phyloP scores from a whole-genome alignment of 2,329 filamentous ascomycete species.

The Venturia carpophila region DNA sequence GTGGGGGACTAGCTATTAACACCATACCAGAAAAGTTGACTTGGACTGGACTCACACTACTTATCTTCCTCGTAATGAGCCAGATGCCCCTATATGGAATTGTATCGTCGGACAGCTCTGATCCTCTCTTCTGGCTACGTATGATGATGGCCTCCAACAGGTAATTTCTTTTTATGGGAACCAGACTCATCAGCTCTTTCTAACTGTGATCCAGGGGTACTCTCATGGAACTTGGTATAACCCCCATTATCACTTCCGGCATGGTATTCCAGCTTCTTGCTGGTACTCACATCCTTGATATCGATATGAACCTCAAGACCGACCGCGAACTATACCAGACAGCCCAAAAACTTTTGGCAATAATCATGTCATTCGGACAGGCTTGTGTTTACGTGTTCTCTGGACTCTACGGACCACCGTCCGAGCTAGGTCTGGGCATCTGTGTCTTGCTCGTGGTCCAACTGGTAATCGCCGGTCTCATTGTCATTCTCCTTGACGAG shows the following conservation, averaged over 20 bases:
- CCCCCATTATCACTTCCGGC: slow-evolving; percentile 97
- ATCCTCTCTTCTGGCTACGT: slow-evolving; percentile 98
- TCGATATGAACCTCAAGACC: slow-evolving; percentile 99
- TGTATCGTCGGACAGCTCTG: slow-evolving; percentile 90
- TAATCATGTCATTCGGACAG: slow-evolving; percentile 74
- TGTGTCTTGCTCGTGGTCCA: slow-evolving; percentile 97
- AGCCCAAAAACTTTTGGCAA: slow-evolving; percentile 84
- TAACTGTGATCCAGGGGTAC: slow-evolving; percentile 26
- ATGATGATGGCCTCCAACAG: slow-evolving; percentile 99
- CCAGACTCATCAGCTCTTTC: slow-evolving; percentile 52
- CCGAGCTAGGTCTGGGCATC: slow-evolving; percentile 93
- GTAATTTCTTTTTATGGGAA: slow-evolving; percentile 78
- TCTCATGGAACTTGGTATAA: slow-evolving; percentile 47
- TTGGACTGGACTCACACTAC: slow-evolving; percentile 63
- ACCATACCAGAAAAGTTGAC: slow-evolving; percentile 34
- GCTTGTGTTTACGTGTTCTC: slow-evolving; percentile 98
- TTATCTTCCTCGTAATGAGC: slow-evolving; percentile 99
- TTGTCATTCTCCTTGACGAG: slow-evolving; percentile 98
- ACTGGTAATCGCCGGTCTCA: slow-evolving; percentile 93
- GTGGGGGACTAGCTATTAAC: neutral
- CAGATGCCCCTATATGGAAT: slow-evolving; percentile 98
- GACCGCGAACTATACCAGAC: slow-evolving; percentile 99
- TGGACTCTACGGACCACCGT: slow-evolving; percentile 92
- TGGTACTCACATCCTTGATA: slow-evolving; percentile 98
- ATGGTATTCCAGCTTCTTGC: slow-evolving; percentile 99